Conservation (phyloP, 1,284 basidiomycete species). For the Coniferiporia sulphurascens region DNA sequence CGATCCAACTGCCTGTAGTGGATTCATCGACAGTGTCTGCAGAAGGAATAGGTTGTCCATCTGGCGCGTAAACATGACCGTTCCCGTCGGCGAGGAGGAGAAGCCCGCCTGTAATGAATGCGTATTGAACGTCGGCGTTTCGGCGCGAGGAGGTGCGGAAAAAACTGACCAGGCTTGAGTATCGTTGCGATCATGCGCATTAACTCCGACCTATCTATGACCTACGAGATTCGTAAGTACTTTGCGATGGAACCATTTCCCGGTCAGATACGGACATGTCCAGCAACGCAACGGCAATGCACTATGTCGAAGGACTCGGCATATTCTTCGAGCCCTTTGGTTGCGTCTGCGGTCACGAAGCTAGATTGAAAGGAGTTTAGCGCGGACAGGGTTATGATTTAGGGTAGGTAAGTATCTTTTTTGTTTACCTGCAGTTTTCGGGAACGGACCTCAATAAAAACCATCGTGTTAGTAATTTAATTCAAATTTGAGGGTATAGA, state of each 20-base stretch:
- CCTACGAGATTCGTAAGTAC: neutral
- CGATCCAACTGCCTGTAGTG: neutral
- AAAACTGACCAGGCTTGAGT: conserved; percentile 13
- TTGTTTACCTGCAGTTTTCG: conserved; percentile 12
- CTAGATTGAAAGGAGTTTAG: neutral
- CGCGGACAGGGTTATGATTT: neutral
- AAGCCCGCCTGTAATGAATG: conserved; percentile 7
- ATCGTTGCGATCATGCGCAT: conserved; percentile 9
- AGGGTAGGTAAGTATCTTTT: neutral
- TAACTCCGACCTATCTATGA: conserved; percentile 5
- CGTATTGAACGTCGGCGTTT: neutral
- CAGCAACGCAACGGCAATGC: conserved; percentile 17
- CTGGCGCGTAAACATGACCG: neutral
- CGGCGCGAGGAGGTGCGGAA: neutral
- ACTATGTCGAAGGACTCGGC: conserved; percentile 15
- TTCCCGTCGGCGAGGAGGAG: conserved; percentile 15
- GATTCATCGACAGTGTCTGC: neutral
- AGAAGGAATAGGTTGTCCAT: conserved; percentile 1
- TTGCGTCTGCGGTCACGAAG: conserved; percentile 11
- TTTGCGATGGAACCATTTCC: neutral
- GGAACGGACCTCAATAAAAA: conserved; percentile 2
- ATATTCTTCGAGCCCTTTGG: conserved; percentile 12
- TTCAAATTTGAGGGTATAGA: neutral
- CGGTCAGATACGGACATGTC: conserved; percentile 12
- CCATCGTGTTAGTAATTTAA: neutral